Percentiles rank a stretch among this genome's conserved stretches.
These are phyloP conservation scores for Petasospora fabianii DNA, from an alignment of 1,139 yeast genomes.

Conservation along the genomic window DNA sequence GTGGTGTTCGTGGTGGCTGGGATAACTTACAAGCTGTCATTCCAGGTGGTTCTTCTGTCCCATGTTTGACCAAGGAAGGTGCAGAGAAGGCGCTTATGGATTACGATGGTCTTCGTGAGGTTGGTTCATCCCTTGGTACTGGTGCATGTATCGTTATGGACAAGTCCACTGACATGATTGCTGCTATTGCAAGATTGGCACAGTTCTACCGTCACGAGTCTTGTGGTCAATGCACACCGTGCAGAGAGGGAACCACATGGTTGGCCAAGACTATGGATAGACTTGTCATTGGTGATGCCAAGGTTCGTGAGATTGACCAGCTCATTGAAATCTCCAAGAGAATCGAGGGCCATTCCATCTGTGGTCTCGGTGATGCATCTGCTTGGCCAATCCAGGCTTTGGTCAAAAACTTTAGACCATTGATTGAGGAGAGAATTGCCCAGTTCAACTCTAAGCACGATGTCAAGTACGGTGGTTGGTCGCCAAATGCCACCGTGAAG, in stretches of 20 bases:
- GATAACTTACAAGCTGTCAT: slow-evolving; percentile 80
- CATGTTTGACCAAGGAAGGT: slow-evolving; percentile 63
- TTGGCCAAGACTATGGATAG: slow-evolving; percentile 80
- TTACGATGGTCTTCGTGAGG: slow-evolving; percentile 79
- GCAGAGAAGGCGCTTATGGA: slow-evolving; percentile 78
- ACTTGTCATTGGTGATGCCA: slow-evolving; percentile 73
- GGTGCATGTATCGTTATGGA: slow-evolving; percentile 91
- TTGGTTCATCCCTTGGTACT: slow-evolving; percentile 83
- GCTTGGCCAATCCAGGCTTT: slow-evolving; percentile 93
- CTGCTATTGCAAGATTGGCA: slow-evolving; percentile 80
- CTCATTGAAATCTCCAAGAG: slow-evolving; percentile 77
- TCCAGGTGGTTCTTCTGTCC: slow-evolving; percentile 89
- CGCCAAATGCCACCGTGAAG: slow-evolving; percentile 52
- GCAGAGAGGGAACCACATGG: slow-evolving; percentile 94
- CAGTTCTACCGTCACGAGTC: slow-evolving; percentile 87
- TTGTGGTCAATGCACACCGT: slow-evolving; percentile 93
- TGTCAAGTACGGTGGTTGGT: slow-evolving; percentile 76
- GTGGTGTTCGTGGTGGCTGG: slow-evolving; percentile 90
- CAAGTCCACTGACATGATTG: slow-evolving; percentile 75
- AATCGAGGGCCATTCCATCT: slow-evolving; percentile 85
- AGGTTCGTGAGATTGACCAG: slow-evolving; percentile 76
- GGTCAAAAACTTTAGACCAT: slow-evolving; percentile 77
- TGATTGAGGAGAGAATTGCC: slow-evolving; percentile 68
- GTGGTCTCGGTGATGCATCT: slow-evolving; percentile 90
- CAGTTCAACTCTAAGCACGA: slow-evolving; percentile 41